Evolutionary conservation across 257 asterid genomes (phyloP), one percentile per base, ranked within the genome.

Genomic region (Primulina huaijiensis): DNA sequence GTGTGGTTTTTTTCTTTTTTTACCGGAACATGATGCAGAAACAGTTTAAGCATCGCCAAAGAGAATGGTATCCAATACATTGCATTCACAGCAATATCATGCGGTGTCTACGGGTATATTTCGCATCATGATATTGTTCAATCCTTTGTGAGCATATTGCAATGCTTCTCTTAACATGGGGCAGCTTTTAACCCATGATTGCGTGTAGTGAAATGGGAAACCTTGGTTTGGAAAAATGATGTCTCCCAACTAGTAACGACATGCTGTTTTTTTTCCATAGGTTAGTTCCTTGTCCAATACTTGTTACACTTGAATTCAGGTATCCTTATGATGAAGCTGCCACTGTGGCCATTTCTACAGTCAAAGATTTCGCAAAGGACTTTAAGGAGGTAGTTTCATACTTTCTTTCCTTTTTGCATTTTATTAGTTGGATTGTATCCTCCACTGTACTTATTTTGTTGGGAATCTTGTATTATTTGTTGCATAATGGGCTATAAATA

Each of bases 261-360:
- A 35, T 70, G 53, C 72, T 67, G 46, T 19, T 63, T 75, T 64
- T 64, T 29, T 40, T 62, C 23, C 52, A 59, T 16, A 37, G 65
- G 55, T 65, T 68, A 71, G 35, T 52, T 25, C 3, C 63, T 56
- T 56, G 29, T 50, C 70, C 61, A 27, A 55, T 52, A 25, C 61
- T 70, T 77, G 35, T 77, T 62, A 12, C 40, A 50, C 60, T 70
- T 34, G 65, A 60, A 68, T 63, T 67, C 85, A 94, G 99, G 59
- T 94, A 94, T 79, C 97, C 99, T 58, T 88, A 29, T 60, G 90
- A 89, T 70, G 93, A 91, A 84, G 99, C 97, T 78, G 97, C 99
- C 65, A 62, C 83, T 37, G 95, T 91, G 77, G 96, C 99, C 73
- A 77, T 94, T 76, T 86, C 97, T 60, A 82, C 97, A 1, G 69